Evolutionary conservation across 2,329 filamentous ascomycete genomes (phyloP).

Genomic region (Davidsoniella virescens): DNA sequence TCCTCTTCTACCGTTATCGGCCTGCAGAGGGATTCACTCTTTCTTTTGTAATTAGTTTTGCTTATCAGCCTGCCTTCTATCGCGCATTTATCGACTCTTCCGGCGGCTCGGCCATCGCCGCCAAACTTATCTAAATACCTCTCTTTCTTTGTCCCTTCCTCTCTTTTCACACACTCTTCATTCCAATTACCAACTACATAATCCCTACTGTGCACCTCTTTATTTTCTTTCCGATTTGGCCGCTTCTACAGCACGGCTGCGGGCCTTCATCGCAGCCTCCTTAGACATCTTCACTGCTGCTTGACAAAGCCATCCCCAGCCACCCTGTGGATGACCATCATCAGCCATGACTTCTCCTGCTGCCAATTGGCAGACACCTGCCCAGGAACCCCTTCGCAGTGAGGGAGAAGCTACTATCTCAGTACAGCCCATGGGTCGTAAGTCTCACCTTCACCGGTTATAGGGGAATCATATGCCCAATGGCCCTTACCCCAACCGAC

Average conservation of each 20-base stretch:
- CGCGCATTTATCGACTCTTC: not conserved
- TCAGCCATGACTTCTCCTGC: conserved; percentile 10
- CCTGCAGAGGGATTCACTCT: not conserved
- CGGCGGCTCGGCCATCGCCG: no score
- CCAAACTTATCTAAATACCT: not conserved
- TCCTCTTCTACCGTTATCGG: no score
- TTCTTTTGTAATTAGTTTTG: not conserved
- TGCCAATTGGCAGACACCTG: conserved; percentile 7
- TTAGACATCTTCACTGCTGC: no score
- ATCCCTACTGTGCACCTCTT: no score
- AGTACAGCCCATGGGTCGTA: conserved; percentile 51
- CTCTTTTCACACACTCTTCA: not conserved
- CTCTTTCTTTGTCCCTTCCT: not conserved
- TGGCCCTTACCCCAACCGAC: not conserved
- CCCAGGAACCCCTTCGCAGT: conserved; percentile 17
- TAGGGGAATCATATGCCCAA: not conserved
- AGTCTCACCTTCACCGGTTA: conserved; percentile 19
- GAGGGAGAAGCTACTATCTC: conserved; percentile 33
- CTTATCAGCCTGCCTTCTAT: not conserved
- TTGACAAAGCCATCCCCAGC: no score
- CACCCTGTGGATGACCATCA: no score
- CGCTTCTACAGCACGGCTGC: no score
- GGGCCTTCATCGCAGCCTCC: no score
- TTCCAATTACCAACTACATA: no score
- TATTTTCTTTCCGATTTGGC: no score